Percentiles rank a stretch among this genome's conserved stretches.
These are phyloP conservation scores for Colletotrichum phormii DNA, from an alignment of 2,329 filamentous ascomycete genomes.

Conservation along the genomic window DNA sequence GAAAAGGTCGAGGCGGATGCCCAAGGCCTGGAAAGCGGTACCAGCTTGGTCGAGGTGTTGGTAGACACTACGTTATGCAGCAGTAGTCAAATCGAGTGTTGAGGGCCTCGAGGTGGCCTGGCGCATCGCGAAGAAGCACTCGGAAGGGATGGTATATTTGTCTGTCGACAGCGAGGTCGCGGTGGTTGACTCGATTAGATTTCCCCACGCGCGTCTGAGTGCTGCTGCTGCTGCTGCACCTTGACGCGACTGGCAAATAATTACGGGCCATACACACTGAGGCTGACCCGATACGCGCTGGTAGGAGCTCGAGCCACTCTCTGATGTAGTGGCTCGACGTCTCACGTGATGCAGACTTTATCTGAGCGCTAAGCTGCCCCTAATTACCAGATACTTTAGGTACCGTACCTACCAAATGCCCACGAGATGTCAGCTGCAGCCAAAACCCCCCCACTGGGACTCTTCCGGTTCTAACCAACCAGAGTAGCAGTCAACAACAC, in stretches of 20 bases:
- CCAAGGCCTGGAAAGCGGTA: background rate
- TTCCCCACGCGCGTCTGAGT: conserved; percentile 33
- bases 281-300: background rate
- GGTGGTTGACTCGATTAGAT: background rate
- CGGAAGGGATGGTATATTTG: conserved; percentile 12
- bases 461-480: conserved; percentile 23
- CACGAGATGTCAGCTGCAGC: background rate
- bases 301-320: background rate
- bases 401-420: background rate
- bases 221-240: background rate
- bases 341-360: conserved; percentile 9
- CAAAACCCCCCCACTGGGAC: background rate
- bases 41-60: background rate
- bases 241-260: conserved; percentile 26
- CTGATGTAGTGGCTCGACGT: background rate
- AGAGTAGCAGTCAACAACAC: conserved; percentile 11
- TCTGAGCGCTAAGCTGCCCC: too few relatives aligned
- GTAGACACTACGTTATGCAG: background rate
- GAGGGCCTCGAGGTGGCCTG: conserved; percentile 14
- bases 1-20: background rate
- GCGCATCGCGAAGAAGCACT: conserved; percentile 30
- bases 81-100: background rate
- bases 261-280: conserved; percentile 8
- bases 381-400: too few relatives aligned
- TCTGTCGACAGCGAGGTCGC: conserved; percentile 15